These are phyloP conservation scores for Moesziomyces globuligerus DNA, from an alignment of 1,284 basidiomycete species.

Conservation along the genomic window DNA sequence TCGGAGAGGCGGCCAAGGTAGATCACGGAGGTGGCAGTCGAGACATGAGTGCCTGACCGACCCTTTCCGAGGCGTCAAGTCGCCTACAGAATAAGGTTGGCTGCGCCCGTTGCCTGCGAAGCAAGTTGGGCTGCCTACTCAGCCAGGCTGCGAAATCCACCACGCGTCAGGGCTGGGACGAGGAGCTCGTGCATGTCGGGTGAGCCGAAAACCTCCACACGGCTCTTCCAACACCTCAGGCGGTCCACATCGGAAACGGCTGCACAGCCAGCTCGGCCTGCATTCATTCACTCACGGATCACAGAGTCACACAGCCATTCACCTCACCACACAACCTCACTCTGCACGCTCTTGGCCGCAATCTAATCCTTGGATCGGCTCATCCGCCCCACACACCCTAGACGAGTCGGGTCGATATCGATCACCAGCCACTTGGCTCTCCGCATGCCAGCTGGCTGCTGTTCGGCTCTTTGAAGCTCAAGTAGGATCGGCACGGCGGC, in stretches of 20 bases:
- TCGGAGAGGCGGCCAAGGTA: too few species aligned
- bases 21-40: too few species aligned
- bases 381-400: neutral
- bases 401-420: neutral
- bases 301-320: slow-evolving; percentile 1
- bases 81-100: too few species aligned
- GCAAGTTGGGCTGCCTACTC: too few species aligned
- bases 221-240: neutral
- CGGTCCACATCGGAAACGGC: too few species aligned
- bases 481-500: neutral
- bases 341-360: neutral
- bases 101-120: too few species aligned
- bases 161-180: neutral
- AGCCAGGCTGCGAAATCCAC: neutral
- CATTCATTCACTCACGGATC: neutral
- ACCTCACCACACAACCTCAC: neutral
- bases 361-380: neutral
- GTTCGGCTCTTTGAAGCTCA: too few species aligned
- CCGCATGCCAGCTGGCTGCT: neutral
- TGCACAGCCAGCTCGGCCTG: neutral
- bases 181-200: slow-evolving; percentile 5
- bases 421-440: too few species aligned
- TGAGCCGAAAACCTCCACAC: slow-evolving; percentile 15
- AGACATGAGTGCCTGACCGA: too few species aligned
- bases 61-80: too few species aligned